A percentile compares a stretch with the other conserved stretches of the same genome.
Evolutionary conservation across 2,329 filamentous ascomycete genomes (phyloP).

Genomic region (Penicillium griseofulvum): DNA sequence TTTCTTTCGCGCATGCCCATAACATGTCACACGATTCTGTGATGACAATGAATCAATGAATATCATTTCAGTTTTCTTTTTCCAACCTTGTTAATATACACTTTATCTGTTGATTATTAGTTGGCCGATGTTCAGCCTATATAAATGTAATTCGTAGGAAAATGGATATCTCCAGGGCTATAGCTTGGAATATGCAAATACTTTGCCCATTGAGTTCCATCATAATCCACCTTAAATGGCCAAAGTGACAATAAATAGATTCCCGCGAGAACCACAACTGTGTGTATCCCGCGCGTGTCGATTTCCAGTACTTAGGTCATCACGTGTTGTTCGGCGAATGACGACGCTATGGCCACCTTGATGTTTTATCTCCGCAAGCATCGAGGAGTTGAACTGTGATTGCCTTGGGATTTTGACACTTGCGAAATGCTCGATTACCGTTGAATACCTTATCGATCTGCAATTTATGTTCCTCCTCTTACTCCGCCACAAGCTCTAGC

Average conservation of each 20-base stretch:
- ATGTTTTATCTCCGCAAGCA: slow-evolving; percentile 23
- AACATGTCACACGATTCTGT: slow-evolving; percentile 6
- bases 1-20: slow-evolving; percentile 2
- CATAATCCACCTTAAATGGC: background rate
- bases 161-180: no score
- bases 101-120: background rate
- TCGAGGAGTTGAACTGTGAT: slow-evolving; percentile 6
- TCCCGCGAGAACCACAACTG: background rate
- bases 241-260: background rate
- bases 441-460: background rate
- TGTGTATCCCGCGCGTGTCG: background rate
- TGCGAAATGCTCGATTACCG: slow-evolving; percentile 10
- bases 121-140: background rate
- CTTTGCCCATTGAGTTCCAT: background rate
- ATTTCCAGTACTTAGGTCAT: slow-evolving; percentile 7
- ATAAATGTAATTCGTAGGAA: background rate
- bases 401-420: background rate
- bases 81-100: background rate
- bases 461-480: background rate
- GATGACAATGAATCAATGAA: slow-evolving; percentile 22
- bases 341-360: slow-evolving; percentile 25
- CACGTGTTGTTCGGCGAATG: slow-evolving; percentile 16
- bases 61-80: slow-evolving; percentile 1
- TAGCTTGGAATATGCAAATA: background rate
- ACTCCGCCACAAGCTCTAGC: background rate